Base-by-base conservation (phyloP, 148 eudicot genomes). In the Polygonum aviculare region DNA sequence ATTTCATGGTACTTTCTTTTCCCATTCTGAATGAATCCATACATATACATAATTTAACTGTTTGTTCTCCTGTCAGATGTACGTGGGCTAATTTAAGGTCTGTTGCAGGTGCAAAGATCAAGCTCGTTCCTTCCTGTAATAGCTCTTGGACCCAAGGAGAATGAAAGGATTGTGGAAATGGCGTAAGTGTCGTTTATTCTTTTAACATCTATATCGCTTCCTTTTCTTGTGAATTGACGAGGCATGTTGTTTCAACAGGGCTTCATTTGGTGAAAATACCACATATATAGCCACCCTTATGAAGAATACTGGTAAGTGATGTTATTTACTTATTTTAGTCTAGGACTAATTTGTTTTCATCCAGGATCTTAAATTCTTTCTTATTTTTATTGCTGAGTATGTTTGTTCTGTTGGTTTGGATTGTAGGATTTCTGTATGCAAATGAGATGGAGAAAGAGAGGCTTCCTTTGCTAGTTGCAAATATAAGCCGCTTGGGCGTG, bases 211-310 rank as follows among this genome's bases (percentile, higher is more conserved):
- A 19, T 33, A 0, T 12, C 12, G 40, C 51, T 60, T 7, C 67
- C 10, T 21, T 41, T 38, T 16, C 49, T 45, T 31, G 26, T 77
- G 63, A 47, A 15, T 16, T 33, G 73, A 50, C 74, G 39, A 44
- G 51, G 77, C 69, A 50, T 69, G 12, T 70, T 47, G 14, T 63
- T 65, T 52, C 76, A 86, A 77, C 84, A 92, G 97, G 69, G 98
- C 98, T 83, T 96, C 98, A 74, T 97, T 96, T 78, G 98, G 98
- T 81, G 98, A 97, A 57, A 94, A 95, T 86, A 90, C 98, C 54
- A 92, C 96, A 45, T 92, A 95, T 74, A 78, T 92, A 81, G 91
- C 96, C 73, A 88, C 97, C 47, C 90, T 92, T 45, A 95, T 95
- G 98, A 92, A 92, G 79, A 93, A 93, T 79, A 93, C 92, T 76